These are phyloP conservation scores for Chalara sp. DNA, from an alignment of 2,329 filamentous ascomycete species.

Conservation along the genomic window DNA sequence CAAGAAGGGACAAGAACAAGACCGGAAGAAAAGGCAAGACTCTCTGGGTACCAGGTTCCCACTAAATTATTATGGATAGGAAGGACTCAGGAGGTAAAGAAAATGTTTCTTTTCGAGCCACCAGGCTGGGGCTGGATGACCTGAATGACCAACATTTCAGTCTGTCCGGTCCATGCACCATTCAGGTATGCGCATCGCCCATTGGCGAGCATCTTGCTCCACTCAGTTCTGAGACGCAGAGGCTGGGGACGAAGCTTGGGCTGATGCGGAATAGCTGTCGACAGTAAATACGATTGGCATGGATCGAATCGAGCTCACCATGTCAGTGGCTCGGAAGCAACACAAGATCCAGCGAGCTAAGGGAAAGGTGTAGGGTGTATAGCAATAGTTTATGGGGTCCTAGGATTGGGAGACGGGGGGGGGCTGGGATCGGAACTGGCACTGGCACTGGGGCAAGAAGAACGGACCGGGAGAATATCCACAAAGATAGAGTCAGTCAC, in stretches of 20 bases:
- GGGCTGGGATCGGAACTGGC: too few species aligned
- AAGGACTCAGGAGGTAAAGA: not conserved
- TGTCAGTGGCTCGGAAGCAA: not conserved
- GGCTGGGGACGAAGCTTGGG: not conserved
- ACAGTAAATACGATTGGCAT: not conserved
- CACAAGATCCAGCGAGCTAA: not conserved
- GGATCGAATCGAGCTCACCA: not conserved
- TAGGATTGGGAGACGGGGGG: too few species aligned
- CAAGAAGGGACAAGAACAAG: not conserved
- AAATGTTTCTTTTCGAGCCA: not conserved
- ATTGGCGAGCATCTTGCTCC: not conserved
- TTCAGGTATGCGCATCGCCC: not conserved
- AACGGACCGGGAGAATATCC: too few species aligned
- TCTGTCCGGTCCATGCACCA: conserved; percentile 1
- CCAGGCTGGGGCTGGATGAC: conserved; percentile 9
- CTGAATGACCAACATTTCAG: conserved; percentile 15
- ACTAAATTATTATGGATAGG: conserved; percentile 6
- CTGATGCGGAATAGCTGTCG: too few species aligned
- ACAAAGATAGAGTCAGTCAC: too few species aligned
- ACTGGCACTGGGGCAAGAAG: too few species aligned
- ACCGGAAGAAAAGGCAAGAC: not conserved
- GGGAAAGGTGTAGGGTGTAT: too few species aligned
- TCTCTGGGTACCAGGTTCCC: not conserved
- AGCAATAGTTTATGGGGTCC: too few species aligned
- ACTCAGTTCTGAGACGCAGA: not conserved